Base-by-base conservation (phyloP, 1,284 basidiomycete genomes). In the Apiotrichum domesticum region DNA sequence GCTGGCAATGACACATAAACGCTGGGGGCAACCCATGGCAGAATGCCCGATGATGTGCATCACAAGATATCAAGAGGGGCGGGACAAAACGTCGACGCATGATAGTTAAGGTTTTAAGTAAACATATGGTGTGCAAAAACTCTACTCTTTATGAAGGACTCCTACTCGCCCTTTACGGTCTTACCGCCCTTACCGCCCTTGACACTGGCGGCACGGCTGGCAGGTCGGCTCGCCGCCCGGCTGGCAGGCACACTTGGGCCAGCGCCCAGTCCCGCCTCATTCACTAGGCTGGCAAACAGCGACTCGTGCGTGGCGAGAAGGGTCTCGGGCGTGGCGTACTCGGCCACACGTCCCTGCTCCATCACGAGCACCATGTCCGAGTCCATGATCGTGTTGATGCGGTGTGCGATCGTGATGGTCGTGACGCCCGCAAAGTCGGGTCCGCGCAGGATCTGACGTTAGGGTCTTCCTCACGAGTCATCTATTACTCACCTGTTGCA, bases 311-410 rank as follows among this genome's bases (percentile, higher is more conserved):
- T 79, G 13, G 76, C 75, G 11, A 92, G 76, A 55, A 93, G 74
- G n/a, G 68, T 79, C 53, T 80, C 73, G 1, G 90, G 90, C 8
- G 81, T 78, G 67, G 90, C 88, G 66, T 85, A 85, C 76, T 93
- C 90, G 15, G 82, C 62, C 32, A 89, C 86, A 63, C 77, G 77
- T 13, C 93, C 93, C 15, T 85, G 79, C 62, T 87, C 85, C 75
- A 97, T 83, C 11, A 96, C 92, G 34, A 96, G 75, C 10, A 97
- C 85, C 39, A 85, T 83, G 63, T 89, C 86, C 42, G 85, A 90
- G 66, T 92, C 86, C 58, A 95, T 83, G 67, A 97, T 94, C 3
- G 93, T 96, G 71, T 94, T 90, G 55, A 96, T 78, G 1, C 91
- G 84, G 73, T 93, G 90, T 21, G 78, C 78, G 46, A 89, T 89